Evolutionary conservation across 2,329 filamentous ascomycete genomes (phyloP).

Genomic region (Clonostachys rosea): DNA sequence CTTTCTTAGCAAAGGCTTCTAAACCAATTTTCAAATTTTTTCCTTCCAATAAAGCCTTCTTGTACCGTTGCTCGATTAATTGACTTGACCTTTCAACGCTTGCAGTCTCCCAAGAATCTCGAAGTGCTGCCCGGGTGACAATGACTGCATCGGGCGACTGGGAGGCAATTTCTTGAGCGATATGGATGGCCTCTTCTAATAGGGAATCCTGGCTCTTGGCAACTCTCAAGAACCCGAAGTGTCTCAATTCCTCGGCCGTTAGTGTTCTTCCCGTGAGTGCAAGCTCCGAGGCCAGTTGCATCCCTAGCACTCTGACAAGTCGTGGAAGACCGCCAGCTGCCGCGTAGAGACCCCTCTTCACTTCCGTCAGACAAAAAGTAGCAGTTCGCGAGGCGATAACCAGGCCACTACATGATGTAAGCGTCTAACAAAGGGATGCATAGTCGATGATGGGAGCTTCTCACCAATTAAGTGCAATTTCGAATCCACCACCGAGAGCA

Average conservation of each 20-base stretch:
- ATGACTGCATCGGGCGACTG: conserved; percentile 29
- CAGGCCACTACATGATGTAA: conserved; percentile 31
- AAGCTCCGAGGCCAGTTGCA: conserved; percentile 43
- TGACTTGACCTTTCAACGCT: conserved; percentile 32
- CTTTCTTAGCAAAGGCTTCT: conserved; percentile 45
- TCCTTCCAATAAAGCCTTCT: conserved; percentile 27
- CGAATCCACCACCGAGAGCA: conserved; percentile 52
- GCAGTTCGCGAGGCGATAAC: conserved; percentile 46
- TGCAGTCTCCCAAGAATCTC: conserved; percentile 30
- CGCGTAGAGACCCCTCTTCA: conserved; percentile 47
- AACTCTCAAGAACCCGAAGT: conserved; percentile 14
- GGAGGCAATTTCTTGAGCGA: conserved; percentile 25
- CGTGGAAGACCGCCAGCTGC: conserved; percentile 46
- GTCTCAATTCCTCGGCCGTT: conserved; percentile 33
- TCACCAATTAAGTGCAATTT: conserved; percentile 50
- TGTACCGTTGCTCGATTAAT: conserved; percentile 33
- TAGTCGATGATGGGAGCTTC: conserved; percentile 5
- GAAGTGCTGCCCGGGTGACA: conserved; percentile 29
- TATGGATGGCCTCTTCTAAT: conserved; percentile 24
- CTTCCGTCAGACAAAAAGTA: conserved; percentile 48
- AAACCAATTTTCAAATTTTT: conserved; percentile 45
- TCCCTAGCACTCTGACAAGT: conserved; percentile 36
- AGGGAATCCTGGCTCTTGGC: conserved; percentile 20
- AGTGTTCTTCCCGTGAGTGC: conserved; percentile 40
- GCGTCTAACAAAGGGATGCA: neutral